Base-by-base conservation (phyloP, 2,329 filamentous ascomycete species). In the Pyrenochaeta sp. region DNA sequence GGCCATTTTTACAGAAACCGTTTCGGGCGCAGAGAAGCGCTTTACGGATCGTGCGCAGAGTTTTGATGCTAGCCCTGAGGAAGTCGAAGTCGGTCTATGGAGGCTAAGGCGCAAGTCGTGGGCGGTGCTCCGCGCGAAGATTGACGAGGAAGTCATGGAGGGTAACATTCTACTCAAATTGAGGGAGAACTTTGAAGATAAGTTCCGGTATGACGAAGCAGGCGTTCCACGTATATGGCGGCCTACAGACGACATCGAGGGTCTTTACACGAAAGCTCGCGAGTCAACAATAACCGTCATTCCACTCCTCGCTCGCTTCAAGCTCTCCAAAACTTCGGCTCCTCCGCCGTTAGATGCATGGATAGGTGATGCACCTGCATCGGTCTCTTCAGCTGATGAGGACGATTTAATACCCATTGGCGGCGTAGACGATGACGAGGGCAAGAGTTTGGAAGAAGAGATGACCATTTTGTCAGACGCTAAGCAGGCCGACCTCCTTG, bases 101-200 rank as follows among this genome's bases (percentile, higher is more conserved):
- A 87, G 93, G 51, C 79, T 99, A 61, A 88, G 94, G 54, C 87
- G 94, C 60, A 98, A 98, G 82, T 95, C 91, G 57, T 99, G 95
- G 95, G 89, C 89, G 35, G 93, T 94, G 12, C 82, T 99, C 56
- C 86, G 91, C 40, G 89, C 92, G 54, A 95, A 91, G 81, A 90
- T 99, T 58, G 94, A 98, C 31, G 95, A 99, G 72, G 95, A 99
- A 77, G 91, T 97, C 72, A 96, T 96, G 87, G 95, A 98, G 78
- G 94, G 94, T 68, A 99, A 98, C 72, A 87, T 99, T 48, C 81
- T 98, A 30, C 83, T 98, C 64, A 99, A 99, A 81, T 85, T 99
- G 45, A 87, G 95, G 31, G 95, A 99, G 77, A 98, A 97, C 79
- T 99, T 99, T 64, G 95, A 99, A 78, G 95, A 99, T 80, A 97